Evolutionary conservation across 441 rosid genomes (phyloP).

Genomic region (Sinapis alba): DNA sequence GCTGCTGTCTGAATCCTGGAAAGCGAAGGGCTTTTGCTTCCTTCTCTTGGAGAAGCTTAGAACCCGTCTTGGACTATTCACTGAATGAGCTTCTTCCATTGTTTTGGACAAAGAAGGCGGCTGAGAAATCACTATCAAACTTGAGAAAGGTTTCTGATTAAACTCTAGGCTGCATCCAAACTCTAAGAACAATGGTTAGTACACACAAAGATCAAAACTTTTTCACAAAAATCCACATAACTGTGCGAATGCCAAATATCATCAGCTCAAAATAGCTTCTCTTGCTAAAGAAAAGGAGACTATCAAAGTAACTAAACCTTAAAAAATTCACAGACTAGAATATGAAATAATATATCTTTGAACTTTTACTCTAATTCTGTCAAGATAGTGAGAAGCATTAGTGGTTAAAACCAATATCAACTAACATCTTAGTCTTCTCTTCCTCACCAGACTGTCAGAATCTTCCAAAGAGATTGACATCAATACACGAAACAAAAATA

Average conservation of each 20-base stretch:
- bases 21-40: slow-evolving; percentile 38
- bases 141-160: not conserved
- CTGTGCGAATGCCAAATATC: not conserved
- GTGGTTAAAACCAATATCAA: too few species aligned
- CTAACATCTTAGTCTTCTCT: too few species aligned
- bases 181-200: not conserved
- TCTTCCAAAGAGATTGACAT: too few species aligned
- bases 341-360: not conserved
- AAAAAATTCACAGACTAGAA: not conserved
- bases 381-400: too few species aligned
- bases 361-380: not conserved
- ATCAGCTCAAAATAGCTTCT: not conserved
- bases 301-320: not conserved
- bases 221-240: not conserved
- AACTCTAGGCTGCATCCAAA: not conserved
- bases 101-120: not conserved
- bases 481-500: too few species aligned
- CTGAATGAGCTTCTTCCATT: slow-evolving; percentile 68
- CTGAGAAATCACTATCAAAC: not conserved
- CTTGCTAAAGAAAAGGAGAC: not conserved
- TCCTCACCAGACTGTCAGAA: too few species aligned
- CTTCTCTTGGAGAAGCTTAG: slow-evolving; percentile 44
- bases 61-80: slow-evolving; percentile 71
- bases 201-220: not conserved
- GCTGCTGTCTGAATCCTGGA: slow-evolving; percentile 48